phyloP scores from a whole-genome alignment of 2,329 filamentous ascomycete species.

The Colletotrichum plurivorum region DNA sequence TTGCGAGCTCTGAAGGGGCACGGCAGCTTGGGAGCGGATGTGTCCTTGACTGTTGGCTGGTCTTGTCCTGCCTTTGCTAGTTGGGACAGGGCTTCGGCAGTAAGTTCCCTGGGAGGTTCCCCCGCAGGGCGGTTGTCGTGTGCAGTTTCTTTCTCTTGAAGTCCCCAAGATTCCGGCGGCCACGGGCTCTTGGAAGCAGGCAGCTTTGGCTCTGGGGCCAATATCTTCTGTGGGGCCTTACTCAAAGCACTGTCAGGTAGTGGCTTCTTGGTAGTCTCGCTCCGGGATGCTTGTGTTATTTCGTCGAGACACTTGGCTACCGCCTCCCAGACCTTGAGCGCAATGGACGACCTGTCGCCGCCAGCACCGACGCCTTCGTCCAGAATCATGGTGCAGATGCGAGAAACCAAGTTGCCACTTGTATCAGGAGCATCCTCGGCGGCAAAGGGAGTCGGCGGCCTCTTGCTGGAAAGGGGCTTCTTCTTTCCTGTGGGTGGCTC shows the following conservation, averaged over 20 bases:
- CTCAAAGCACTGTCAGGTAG: neutral
- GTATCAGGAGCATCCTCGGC: neutral
- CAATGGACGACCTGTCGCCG: conserved; percentile 24
- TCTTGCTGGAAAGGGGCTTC: neutral
- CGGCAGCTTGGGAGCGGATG: neutral
- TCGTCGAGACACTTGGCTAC: conserved; percentile 27
- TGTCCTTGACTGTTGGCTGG: too few species aligned
- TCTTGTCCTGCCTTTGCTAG: neutral
- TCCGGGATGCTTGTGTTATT: neutral
- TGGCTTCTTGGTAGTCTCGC: neutral
- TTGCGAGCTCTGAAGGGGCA: conserved; percentile 62
- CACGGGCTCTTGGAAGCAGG: neutral
- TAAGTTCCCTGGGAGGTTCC: neutral
- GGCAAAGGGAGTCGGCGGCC: neutral
- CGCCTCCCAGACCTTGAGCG: conserved; percentile 37
- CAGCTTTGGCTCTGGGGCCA: neutral
- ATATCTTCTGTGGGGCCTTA: neutral
- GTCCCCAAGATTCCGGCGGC: conserved; percentile 7
- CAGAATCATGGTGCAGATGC: conserved; percentile 34
- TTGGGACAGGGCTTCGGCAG: neutral
- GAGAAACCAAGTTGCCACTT: conserved; percentile 12
- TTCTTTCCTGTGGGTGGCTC: neutral
- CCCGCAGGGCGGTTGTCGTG: neutral
- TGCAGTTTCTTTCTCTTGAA: neutral
- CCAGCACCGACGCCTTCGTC: conserved; percentile 19